Base-by-base conservation (phyloP, 129 eudicot genomes). In the Lactuca saligna region DNA sequence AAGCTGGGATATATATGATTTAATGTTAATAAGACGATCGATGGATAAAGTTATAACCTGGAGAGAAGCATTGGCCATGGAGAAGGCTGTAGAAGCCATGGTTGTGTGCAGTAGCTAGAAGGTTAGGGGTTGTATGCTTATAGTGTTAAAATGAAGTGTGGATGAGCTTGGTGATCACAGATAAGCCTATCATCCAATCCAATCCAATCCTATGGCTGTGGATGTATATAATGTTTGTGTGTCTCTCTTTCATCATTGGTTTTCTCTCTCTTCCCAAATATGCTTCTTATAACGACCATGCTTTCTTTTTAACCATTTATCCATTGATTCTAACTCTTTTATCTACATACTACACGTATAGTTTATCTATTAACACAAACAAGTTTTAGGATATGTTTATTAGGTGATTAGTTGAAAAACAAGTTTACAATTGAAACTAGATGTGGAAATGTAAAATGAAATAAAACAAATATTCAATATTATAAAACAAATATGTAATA, bases 21-120 rank as follows among this genome's bases (percentile, higher is more conserved):
- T 6, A 17, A 0, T 7, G 32, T 34, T 59, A 32, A 9, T 8
- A 38, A 17, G 17, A 46, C 42, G 17, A 33, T 65, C 42, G 17
- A 33, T 65, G 66, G 3, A 46, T 34, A 51, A 16, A 25, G 32
- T 6, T 42, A 1, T 11, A 33, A 87, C 90, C 85, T 79, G 86
- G 71, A 84, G 96, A 61, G 96, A 78, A 6, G 96, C 77, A 62
- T 80, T 87, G 86, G 87, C 82, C 75, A 88, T 78, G 75, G 96
- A 83, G 72, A 85, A 83, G 84, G 93, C 88, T 73, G 87, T 81
- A 51, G 83, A 80, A 63, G 87, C 85, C 86, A 80, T 33, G 38
- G 61, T 34, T 34, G 42, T 54, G 65, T 55, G 73, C 29, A 63
- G 68, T 65, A 49, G 63, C 29, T 25, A 33, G 9, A 67, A 51